phyloP scores from a whole-genome alignment of 2,329 filamentous ascomycete genomes.

The Penicillium thymicola region DNA sequence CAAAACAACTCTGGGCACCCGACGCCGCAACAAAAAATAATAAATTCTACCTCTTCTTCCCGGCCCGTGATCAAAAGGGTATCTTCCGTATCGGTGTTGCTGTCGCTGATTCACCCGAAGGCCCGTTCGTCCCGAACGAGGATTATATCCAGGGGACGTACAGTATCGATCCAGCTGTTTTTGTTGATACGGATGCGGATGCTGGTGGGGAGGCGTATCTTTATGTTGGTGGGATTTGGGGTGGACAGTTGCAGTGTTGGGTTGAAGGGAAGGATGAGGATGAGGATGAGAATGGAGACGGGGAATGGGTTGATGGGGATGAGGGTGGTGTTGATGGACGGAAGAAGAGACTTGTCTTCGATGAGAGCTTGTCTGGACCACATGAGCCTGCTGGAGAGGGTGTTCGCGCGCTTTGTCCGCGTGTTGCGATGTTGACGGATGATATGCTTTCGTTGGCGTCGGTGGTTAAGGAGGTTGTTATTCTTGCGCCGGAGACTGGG shows the following conservation, averaged over 20 bases:
- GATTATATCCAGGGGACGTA: constrained; percentile 66
- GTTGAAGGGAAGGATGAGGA: constrained; percentile 43
- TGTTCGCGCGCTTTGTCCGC: constrained; percentile 60
- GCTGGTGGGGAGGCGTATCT: constrained; percentile 55
- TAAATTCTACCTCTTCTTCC: constrained; percentile 75
- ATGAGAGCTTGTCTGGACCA: constrained; percentile 53
- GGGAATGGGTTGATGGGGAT: constrained; percentile 22
- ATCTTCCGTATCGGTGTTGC: constrained; percentile 75
- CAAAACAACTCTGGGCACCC: constrained; percentile 77
- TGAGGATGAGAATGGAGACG: constrained; percentile 18
- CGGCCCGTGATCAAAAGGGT: constrained; percentile 66
- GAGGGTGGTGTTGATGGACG: constrained; percentile 21
- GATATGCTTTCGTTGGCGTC: constrained; percentile 64
- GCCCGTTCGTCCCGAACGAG: constrained; percentile 66
- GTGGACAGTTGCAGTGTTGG: constrained; percentile 77
- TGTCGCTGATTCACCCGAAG: constrained; percentile 59
- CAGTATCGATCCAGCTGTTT: constrained; percentile 72
- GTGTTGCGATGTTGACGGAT: constrained; percentile 61
- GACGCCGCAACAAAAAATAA: constrained; percentile 68
- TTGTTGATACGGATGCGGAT: constrained; percentile 68
- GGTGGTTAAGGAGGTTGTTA: constrained; percentile 58
- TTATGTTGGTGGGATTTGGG: constrained; percentile 79
- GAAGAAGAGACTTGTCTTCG: constrained; percentile 47
- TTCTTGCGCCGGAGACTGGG: constrained; percentile 60
- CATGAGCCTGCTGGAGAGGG: constrained; percentile 58